Evolutionary conservation across 805 yeast genomes (phyloP).

Genomic region (Cyberlindnera mrakii): DNA sequence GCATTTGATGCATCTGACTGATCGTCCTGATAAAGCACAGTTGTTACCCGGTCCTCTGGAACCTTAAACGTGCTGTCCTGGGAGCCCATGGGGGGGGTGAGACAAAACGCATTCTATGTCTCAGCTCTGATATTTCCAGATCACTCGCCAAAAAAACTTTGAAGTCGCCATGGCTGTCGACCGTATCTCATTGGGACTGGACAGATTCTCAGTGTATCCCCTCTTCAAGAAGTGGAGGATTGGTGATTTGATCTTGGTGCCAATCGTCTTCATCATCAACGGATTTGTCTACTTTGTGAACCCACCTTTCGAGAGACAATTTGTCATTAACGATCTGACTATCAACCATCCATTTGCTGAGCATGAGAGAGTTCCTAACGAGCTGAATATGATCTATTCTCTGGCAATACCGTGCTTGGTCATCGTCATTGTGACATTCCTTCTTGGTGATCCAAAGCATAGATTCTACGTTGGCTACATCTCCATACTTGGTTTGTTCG

Average conservation of each 20-base stretch:
- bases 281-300: constrained; percentile 27
- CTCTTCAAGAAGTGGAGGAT: constrained; percentile 31
- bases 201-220: constrained; percentile 18
- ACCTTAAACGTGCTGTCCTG: too few species aligned
- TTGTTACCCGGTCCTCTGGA: too few species aligned
- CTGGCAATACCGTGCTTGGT: constrained; percentile 41
- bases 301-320: constrained; percentile 74
- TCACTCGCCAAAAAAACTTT: not conserved
- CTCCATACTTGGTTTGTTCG: constrained; percentile 58
- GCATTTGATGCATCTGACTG: too few species aligned
- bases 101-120: too few species aligned
- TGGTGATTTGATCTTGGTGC: constrained; percentile 30
- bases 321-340: constrained; percentile 66
- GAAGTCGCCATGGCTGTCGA: constrained; percentile 19
- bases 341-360: constrained; percentile 79
- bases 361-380: constrained; percentile 60
- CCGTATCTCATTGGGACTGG: constrained; percentile 22
- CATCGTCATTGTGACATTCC: constrained; percentile 29
- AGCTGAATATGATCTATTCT: constrained; percentile 49
- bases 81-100: too few species aligned
- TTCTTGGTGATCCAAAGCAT: constrained; percentile 39
- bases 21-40: too few species aligned
- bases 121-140: too few species aligned
- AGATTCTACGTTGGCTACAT: constrained; percentile 56
- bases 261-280: constrained; percentile 26